These are phyloP conservation scores for Jamesozyma spencerorum DNA, from an alignment of 805 yeast species.

Conservation along the genomic window DNA sequence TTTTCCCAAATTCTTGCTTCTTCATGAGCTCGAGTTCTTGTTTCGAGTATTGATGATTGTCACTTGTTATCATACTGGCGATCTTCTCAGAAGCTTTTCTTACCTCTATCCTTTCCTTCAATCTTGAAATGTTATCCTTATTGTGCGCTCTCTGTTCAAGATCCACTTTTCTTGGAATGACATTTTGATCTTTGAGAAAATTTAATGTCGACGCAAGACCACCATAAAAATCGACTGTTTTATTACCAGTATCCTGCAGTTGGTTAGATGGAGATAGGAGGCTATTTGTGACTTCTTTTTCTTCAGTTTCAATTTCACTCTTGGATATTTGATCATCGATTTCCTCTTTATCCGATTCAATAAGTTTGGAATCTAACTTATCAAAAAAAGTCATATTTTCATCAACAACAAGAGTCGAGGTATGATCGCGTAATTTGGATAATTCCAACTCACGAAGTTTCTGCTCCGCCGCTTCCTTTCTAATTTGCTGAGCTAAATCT, in stretches of 20 bases:
- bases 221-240: slow-evolving; percentile 15
- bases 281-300: not conserved
- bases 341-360: not conserved
- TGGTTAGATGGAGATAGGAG: not conserved
- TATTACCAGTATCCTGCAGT: not conserved
- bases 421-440: slow-evolving; percentile 11
- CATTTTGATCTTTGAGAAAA: slow-evolving; percentile 14
- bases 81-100: slow-evolving; percentile 4
- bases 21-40: slow-evolving; percentile 11
- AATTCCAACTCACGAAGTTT: slow-evolving; percentile 13
- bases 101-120: slow-evolving; percentile 7
- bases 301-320: not conserved
- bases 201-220: slow-evolving; percentile 27
- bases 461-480: slow-evolving; percentile 21
- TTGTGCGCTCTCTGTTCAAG: not conserved
- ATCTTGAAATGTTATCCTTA: slow-evolving; percentile 2
- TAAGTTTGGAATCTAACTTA: slow-evolving; percentile 9
- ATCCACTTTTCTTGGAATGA: slow-evolving; percentile 7
- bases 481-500: slow-evolving; percentile 33
- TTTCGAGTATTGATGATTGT: not conserved
- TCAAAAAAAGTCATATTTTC: slow-evolving; percentile 31
- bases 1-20: slow-evolving; percentile 22
- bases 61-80: slow-evolving; percentile 10
- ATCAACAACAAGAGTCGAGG: slow-evolving; percentile 30
- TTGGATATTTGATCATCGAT: not conserved